phyloP scores from a whole-genome alignment of 208 protist species.

The Trypanosoma cruzi region DNA sequence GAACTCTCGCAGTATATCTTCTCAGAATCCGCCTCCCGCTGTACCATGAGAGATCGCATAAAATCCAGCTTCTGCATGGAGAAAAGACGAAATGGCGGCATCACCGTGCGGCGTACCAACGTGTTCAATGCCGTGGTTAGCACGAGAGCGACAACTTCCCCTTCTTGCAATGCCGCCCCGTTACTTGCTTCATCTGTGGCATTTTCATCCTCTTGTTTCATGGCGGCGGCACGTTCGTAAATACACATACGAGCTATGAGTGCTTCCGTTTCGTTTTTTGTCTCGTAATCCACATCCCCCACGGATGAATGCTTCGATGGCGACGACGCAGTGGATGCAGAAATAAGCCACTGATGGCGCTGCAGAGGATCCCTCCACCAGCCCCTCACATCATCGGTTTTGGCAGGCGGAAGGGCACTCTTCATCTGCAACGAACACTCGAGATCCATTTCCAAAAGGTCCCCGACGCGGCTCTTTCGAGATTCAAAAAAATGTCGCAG shows the following conservation, averaged over 20 bases:
- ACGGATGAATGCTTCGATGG: background rate
- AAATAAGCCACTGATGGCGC: slow-evolving; percentile 15
- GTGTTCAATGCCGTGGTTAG: slow-evolving; percentile 18
- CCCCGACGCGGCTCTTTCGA: slow-evolving; percentile 9
- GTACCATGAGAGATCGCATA: slow-evolving; percentile 11
- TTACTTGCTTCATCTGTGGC: background rate
- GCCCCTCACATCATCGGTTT: slow-evolving; percentile 11
- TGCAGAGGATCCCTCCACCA: slow-evolving; percentile 67
- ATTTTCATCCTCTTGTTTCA: background rate
- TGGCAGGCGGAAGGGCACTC: slow-evolving; percentile 32
- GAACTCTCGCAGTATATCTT: background rate
- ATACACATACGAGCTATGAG: slow-evolving; percentile 13
- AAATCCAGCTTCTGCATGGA: background rate
- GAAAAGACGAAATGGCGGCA: background rate
- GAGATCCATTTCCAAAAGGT: slow-evolving; percentile 41
- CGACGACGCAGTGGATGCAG: background rate
- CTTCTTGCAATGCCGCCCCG: background rate
- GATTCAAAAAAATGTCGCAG: background rate
- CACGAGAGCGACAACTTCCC: slow-evolving; percentile 8
- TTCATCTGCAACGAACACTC: slow-evolving; percentile 67
- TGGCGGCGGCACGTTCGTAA: slow-evolving; percentile 14
- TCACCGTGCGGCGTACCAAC: slow-evolving; percentile 1
- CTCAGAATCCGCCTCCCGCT: background rate
- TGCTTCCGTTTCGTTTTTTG: slow-evolving; percentile 6
- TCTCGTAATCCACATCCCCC: background rate